These are phyloP conservation scores for Salix udensis DNA, from an alignment of 345 rosid genomes.

Conservation along the genomic window DNA sequence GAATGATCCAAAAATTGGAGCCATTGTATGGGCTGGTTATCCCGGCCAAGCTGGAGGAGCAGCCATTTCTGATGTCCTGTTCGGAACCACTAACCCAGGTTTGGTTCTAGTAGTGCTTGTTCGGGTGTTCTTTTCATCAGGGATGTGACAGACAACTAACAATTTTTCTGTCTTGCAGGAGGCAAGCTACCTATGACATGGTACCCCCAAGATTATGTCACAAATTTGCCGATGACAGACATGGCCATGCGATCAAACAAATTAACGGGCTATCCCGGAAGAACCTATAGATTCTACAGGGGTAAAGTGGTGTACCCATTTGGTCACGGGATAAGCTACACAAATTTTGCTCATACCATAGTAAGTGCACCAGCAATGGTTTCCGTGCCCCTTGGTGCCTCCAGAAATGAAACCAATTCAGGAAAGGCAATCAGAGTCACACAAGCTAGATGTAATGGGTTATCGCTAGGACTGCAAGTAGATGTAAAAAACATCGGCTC, in stretches of 20 bases:
- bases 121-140: not conserved
- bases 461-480: constrained; percentile 54
- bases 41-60: constrained; percentile 34
- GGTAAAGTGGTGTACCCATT: constrained; percentile 81
- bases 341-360: constrained; percentile 50
- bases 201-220: constrained; percentile 31
- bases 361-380: constrained; percentile 53
- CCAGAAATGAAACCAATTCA: constrained; percentile 37
- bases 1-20: constrained; percentile 18
- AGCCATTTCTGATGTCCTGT: constrained; percentile 27
- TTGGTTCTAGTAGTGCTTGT: not conserved
- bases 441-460: constrained; percentile 52
- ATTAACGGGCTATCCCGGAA: constrained; percentile 20
- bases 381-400: constrained; percentile 33
- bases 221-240: constrained; percentile 29
- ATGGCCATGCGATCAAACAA: constrained; percentile 28
- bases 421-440: constrained; percentile 67
- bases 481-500: constrained; percentile 64
- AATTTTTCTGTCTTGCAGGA: not conserved
- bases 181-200: constrained; percentile 36
- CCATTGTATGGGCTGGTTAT: constrained; percentile 31
- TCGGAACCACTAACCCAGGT: constrained; percentile 29
- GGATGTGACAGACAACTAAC: not conserved
- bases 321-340: constrained; percentile 83
- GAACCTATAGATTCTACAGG: constrained; percentile 56